Conservation (phyloP, 1,284 basidiomycete species). For the Cryptococcus jaspeensis region DNA sequence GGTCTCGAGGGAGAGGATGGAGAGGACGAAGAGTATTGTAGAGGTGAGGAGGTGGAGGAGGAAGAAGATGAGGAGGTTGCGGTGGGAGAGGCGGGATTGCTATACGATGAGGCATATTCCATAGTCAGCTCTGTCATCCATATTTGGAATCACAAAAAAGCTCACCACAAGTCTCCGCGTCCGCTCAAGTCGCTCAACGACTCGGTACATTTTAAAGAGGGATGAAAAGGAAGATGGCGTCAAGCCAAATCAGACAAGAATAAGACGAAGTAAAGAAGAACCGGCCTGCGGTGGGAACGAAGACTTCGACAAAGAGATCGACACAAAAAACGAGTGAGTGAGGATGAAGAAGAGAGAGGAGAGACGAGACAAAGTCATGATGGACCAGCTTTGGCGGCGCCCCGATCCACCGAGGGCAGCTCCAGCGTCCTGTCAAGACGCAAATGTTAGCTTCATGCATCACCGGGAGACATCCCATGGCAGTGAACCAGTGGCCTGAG, state of each 20-base stretch:
- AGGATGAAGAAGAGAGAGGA: too few species aligned
- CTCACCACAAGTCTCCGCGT: constrained; percentile 7
- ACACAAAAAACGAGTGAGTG: too few species aligned
- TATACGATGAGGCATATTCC: not conserved
- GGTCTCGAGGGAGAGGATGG: constrained; percentile 6
- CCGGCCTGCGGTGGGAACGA: too few species aligned
- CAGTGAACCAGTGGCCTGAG: too few species aligned
- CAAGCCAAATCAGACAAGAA: constrained; percentile 1
- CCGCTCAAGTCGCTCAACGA: constrained; percentile 4
- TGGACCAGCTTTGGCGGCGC: too few species aligned
- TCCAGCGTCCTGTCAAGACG: too few species aligned
- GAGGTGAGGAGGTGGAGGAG: constrained; percentile 6
- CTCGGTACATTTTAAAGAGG: not conserved
- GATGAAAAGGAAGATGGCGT: not conserved
- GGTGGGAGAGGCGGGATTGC: constrained; percentile 1
- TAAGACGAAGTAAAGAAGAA: too few species aligned
- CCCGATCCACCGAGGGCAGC: too few species aligned
- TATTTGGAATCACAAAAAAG: not conserved
- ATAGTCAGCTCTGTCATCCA: not conserved
- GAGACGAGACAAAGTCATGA: too few species aligned
- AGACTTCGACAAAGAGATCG: too few species aligned
- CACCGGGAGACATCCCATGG: too few species aligned
- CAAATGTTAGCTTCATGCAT: too few species aligned
- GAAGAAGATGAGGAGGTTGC: constrained; percentile 8
- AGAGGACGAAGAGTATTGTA: constrained; percentile 4